Base-by-base conservation (phyloP, 2,329 filamentous ascomycete genomes). In the Penicillium sp. region DNA sequence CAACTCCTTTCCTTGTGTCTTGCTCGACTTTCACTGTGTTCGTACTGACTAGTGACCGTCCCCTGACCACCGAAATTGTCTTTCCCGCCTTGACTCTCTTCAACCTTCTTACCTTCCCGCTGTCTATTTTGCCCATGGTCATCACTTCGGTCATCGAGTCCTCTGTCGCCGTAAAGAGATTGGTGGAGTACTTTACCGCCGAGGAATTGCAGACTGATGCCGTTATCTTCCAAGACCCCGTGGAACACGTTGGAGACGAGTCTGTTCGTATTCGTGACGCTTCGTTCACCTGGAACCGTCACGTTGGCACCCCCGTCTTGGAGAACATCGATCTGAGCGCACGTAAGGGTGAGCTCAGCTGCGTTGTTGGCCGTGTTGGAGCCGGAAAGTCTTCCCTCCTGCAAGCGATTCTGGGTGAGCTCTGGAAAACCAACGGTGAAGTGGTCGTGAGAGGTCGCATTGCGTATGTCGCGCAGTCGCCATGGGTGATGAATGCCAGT, bases 401-500 rank as follows among this genome's bases (percentile, higher is more conserved):
- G 5, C 86, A 94, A 63, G 81, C 86, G 39, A 78, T 98, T 41
- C 78, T 98, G 4, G 93, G 93, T 45, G 90, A 97, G 65, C 67
- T 98, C 3, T 96, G 85, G 83, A 97, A 96, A 64, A 76, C 84
- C 34, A 81, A 86, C 45, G 93, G 93, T 33, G 77, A 86, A 47
- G 91, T 96, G 3, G 76, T 86, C 39, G 76, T 98, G 7, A 83
- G 86, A 53, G 94, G 93, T 32, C 80, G 77, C 18, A 79, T 88
- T 27, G 93, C 93, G 1, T 98, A 97, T 63, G 93, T 94, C 43
- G 87, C 89, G 11, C 94, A 98, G 64, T 83, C 87, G 57, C 75
- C 89, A 14, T 98, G 94, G 93, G 86, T 98, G 36, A 91, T 97
- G 83, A 98, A 98, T 61, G 93, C 93, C 7, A 94, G 87, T 19